Percentiles rank a stretch among this genome's conserved stretches.
Conservation (phyloP, 2,329 filamentous ascomycete genomes). For the Immersiporthe knoxdaviesiana region DNA sequence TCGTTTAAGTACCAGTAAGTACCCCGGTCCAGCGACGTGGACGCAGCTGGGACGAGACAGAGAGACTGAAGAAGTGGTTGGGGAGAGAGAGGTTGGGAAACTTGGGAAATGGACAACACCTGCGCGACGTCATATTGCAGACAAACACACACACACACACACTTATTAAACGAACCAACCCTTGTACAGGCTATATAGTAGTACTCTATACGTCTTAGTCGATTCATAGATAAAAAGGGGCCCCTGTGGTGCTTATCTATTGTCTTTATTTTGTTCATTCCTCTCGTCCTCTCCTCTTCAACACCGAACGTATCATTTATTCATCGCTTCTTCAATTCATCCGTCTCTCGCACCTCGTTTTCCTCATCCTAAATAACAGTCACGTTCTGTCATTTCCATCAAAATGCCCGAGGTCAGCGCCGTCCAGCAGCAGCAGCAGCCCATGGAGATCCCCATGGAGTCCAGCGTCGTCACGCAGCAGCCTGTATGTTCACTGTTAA, state of each 20-base stretch:
- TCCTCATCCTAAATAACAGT: too few species aligned
- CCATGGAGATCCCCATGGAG: constrained; percentile 38
- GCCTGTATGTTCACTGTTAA: constrained; percentile 34
- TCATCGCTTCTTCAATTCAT: too few species aligned
- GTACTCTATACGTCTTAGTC: too few species aligned
- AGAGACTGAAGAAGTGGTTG: neutral
- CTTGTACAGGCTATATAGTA: too few species aligned
- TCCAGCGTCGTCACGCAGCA: constrained; percentile 37
- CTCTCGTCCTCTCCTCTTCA: neutral
- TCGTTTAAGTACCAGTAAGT: neutral
- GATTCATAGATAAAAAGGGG: neutral
- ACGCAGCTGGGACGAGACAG: neutral
- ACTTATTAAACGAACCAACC: too few species aligned
- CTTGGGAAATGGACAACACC: neutral
- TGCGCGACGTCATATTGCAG: constrained; percentile 5
- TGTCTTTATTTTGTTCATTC: neutral
- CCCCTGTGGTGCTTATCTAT: neutral
- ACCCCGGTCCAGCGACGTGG: neutral
- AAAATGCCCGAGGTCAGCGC: constrained; percentile 38
- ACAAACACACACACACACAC: too few species aligned
- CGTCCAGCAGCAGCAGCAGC: constrained; percentile 34
- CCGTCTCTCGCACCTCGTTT: neutral
- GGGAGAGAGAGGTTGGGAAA: neutral
- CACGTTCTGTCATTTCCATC: neutral
- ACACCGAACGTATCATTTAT: neutral